These are phyloP conservation scores for Coniochaeta sp. DNA, from an alignment of 2,329 filamentous ascomycete species.

Conservation along the genomic window DNA sequence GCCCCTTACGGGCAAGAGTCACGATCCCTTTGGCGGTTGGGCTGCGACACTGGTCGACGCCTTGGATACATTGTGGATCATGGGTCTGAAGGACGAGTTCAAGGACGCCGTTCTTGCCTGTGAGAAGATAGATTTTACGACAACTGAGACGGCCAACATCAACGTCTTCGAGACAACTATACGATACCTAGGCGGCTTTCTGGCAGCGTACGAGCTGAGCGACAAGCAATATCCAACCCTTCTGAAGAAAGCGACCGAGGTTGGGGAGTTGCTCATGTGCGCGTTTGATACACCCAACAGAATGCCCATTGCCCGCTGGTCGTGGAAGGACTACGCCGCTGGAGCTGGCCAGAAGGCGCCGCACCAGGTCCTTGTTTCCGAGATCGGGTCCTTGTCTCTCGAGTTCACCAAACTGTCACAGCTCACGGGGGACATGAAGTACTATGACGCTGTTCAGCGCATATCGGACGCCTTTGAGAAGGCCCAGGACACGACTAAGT, in stretches of 20 bases:
- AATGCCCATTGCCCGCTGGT: constrained; percentile 55
- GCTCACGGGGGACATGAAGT: constrained; percentile 51
- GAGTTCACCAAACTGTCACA: constrained; percentile 60
- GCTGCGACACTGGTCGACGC: constrained; percentile 57
- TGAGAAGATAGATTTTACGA: constrained; percentile 51
- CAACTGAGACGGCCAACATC: constrained; percentile 38
- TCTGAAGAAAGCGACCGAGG: constrained; percentile 53
- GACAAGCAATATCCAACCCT: constrained; percentile 42
- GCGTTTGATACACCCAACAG: constrained; percentile 62
- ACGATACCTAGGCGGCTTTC: constrained; percentile 58
- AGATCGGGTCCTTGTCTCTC: constrained; percentile 50
- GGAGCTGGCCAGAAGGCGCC: constrained; percentile 36
- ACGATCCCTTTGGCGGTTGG: constrained; percentile 57
- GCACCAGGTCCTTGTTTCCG: constrained; percentile 31
- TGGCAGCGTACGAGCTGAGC: constrained; percentile 61
- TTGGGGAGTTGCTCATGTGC: constrained; percentile 56
- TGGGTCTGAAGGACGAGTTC: constrained; percentile 58
- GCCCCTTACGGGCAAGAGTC: constrained; percentile 41
- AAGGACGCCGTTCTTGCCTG: constrained; percentile 50
- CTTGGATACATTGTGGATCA: constrained; percentile 63
- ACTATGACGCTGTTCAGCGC: constrained; percentile 53
- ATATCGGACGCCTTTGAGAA: constrained; percentile 47
- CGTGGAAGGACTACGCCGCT: constrained; percentile 37
- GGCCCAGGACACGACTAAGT: constrained; percentile 42
- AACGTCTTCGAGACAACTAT: constrained; percentile 65